phyloP scores from a whole-genome alignment of 495 filamentous ascomycete species.

The Neurospora cerealis region DNA sequence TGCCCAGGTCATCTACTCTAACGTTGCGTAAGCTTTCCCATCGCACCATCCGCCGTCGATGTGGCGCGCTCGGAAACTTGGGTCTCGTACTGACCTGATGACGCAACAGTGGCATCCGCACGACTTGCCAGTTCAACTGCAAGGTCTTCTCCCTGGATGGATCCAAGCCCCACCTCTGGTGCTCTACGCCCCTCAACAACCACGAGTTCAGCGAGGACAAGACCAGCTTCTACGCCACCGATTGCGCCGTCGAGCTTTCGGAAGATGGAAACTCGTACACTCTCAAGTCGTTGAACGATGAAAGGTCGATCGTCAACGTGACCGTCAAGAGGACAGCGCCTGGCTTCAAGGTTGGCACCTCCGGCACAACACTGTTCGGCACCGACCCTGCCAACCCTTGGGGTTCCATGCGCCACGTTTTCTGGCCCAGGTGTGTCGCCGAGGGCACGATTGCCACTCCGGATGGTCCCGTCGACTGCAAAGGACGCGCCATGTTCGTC shows the following conservation, averaged over 20 bases:
- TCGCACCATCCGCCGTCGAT: conserved; percentile 1
- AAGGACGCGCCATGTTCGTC: conserved; percentile 64
- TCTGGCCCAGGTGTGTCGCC: conserved; percentile 80
- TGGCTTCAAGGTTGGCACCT: conserved; percentile 76
- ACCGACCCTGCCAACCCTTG: conserved; percentile 78
- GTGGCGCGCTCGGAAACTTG: neutral
- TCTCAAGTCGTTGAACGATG: conserved; percentile 77
- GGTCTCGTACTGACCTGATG: conserved; percentile 17
- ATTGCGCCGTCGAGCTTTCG: conserved; percentile 70
- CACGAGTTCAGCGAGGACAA: conserved; percentile 77
- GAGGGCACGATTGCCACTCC: conserved; percentile 80
- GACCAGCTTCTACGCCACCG: conserved; percentile 71
- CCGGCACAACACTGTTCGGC: conserved; percentile 77
- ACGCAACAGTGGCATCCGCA: conserved; percentile 64
- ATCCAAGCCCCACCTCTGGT: conserved; percentile 67
- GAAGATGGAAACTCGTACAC: conserved; percentile 72
- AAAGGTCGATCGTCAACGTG: conserved; percentile 68
- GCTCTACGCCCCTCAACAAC: conserved; percentile 62
- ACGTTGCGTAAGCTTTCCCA: conserved; percentile 66
- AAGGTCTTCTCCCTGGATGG: conserved; percentile 72
- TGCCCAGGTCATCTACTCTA: conserved; percentile 93
- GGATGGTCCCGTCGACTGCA: conserved; percentile 72
- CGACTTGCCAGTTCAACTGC: conserved; percentile 81
- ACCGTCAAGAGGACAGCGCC: conserved; percentile 66
- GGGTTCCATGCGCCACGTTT: conserved; percentile 83